Base-by-base conservation (phyloP, 306 rosid species). In the Senna siamea region DNA sequence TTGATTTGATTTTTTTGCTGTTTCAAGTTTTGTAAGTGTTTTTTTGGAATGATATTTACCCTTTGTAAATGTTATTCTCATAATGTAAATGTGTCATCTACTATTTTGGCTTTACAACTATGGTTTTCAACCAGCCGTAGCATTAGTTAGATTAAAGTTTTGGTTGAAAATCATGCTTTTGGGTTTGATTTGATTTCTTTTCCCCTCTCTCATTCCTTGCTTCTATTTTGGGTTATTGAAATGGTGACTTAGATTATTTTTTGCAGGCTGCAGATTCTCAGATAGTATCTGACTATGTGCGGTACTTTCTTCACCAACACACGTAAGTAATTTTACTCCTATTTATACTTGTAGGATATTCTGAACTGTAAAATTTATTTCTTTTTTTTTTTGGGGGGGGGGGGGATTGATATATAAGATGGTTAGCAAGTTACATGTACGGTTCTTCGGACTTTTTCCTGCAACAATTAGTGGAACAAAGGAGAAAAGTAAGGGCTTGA, bases 251-350 rank as follows among this genome's bases (percentile, higher is more conserved):
- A 44, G 40, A 2, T 79, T 72, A 6, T 70, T 73, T 7, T 62
- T 73, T 59, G 44, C 92, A 94, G 97, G 98, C 97, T 66, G 99
- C 99, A 8, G 99, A 94, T 86, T 87, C 99, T 12, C 99, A 92
- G 73, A 66, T 88, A 78, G 96, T 89, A 40, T 94, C 99, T 22
- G 99, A 94, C 50, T 92, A 94, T 62, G 97, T 92, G 74, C 91
- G 97, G 5, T 82, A 94, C 82, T 94, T 87, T 73, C 99, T 94
- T 41, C 90, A 89, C 57, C 99, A 94, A 55, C 99, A 94, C 74
- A 89, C 93, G 97, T 89, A 66, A 77, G 93, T 90, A 44, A 46
- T 73, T 59, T 64, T n/a, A 34, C 46, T 66, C 20, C 7, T 44
- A 19, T 26, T 60, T 77, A 43, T 38, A 15, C 47, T 11, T 5